Evolutionary conservation across 805 yeast genomes (phyloP), one percentile per base, ranked within the genome.

Genomic region (Zygotorulaspora sp.): DNA sequence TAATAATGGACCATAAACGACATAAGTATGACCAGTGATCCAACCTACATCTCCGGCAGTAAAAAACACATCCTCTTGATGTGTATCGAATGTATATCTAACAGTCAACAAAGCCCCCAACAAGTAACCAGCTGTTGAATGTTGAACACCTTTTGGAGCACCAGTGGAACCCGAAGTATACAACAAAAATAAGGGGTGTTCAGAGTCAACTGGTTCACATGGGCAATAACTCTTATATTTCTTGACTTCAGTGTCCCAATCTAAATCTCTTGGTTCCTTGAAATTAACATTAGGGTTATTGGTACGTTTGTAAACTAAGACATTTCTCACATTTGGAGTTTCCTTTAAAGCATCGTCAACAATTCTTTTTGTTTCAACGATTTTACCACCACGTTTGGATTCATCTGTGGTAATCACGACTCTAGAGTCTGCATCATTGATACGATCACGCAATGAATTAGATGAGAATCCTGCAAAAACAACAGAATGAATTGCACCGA

Each of bases 31-130:
- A 41, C 95, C 95, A 5, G 94, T 84, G 55, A 84, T 82, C 95
- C 95, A 84, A 55, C 95, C 95, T 37, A 84, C 82, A 65, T 84
- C 95, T 58, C 92, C 95, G 20, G 94, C 92, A 12, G 92, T 83
- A 71, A 84, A 84, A 40, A 84, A 70, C 10, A 77, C 68, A 58
- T 84, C 95, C 41, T 80, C 79, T 28, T 74, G 72, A 53, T 83
- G 88, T 27, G 82, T 70, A 62, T 84, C 94, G 62, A 84, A 84
- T 30, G 77, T 74, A 55, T 84, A 84, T 55, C 78, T 78, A 53
- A 87, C 79, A 32, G 90, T 77, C 56, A 83, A 49, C 40, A 80
- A 68, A 13, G 92, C 88, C 44, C 84, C 83, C 41, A 84, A 67
- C 44, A 84, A 65, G 60, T 78, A 84, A 39, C 94, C 95, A 28